Base-by-base conservation (phyloP, 768 basidiomycete species). In the Lanmaoa rubissima region DNA sequence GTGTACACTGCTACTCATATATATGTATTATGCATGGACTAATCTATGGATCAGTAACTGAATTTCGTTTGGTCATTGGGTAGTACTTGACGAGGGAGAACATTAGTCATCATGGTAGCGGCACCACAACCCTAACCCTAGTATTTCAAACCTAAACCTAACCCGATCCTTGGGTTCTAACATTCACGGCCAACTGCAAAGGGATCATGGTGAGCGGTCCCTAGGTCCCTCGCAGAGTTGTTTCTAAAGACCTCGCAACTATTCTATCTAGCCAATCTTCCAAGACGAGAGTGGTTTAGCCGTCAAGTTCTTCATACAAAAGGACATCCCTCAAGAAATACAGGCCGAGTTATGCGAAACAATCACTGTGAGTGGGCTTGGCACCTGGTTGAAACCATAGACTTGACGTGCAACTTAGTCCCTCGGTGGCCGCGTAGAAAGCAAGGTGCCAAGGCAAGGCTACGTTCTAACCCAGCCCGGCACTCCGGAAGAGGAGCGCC, bases 281-380 rank as follows among this genome's bases (percentile, higher is more conserved):
- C 87, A 89, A 68, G 88, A 88, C 62, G 69, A 63, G 59, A 82
- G 79, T 64, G 85, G 84, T 39, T 70, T 88, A 50, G 81, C 88
- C 3, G 73, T 90, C 78, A 92, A 92, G 66, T 92, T 92, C 67
- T 92, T 92, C 69, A 81, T 92, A 19, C 90, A 92, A 66, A 90
- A 88, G 65, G 89, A 92, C 69, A 76, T 92, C 10, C 72, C 82
- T 4, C 78, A 85, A 54, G 83, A 86, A 61, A 76, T 83, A 21
- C 86, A 88, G 62, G 84, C 85, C 17, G 86, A 90, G 58, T 70
- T 91, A 32, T 86, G 84, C 64, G 87, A 90, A 68, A 86, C 81
- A 14, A 88, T 91, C 50, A 83, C 87, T 0, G 89, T 90, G 53
- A 56, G 69, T 58, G 26, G 32, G 26, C 19, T 42, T 43, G 14